phyloP scores from a whole-genome alignment of 495 filamentous ascomycete genomes.

The Barbatosphaeria neglecta region DNA sequence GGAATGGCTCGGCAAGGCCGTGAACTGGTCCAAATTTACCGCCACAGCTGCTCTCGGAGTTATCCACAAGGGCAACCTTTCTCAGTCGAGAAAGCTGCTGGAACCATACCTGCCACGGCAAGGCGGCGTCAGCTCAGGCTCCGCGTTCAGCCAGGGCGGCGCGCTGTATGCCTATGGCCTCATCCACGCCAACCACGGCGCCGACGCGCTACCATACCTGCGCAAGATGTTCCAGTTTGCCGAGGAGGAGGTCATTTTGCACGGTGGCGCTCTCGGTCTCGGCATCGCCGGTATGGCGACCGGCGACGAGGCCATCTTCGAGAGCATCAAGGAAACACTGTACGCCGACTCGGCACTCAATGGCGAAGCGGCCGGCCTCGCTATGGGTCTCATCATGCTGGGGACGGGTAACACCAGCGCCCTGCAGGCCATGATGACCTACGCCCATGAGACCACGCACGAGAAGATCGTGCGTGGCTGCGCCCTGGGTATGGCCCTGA shows the following conservation, averaged over 20 bases:
- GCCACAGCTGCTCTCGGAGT: conserved; percentile 94
- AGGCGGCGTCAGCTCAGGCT: conserved; percentile 55
- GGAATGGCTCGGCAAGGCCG: conserved; percentile 96
- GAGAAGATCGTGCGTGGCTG: conserved; percentile 97
- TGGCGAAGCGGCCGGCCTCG: conserved; percentile 88
- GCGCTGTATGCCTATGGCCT: conserved; percentile 91
- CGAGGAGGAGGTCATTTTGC: conserved; percentile 89
- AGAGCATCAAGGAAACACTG: conserved; percentile 75
- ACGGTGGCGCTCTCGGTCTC: conserved; percentile 88
- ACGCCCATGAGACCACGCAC: conserved; percentile 94
- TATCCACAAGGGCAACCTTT: conserved; percentile 89
- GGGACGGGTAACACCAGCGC: conserved; percentile 88
- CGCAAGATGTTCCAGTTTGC: conserved; percentile 76
- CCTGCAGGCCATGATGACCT: conserved; percentile 90
- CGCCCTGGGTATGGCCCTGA: conserved; percentile 91
- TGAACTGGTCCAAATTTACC: conserved; percentile 99
- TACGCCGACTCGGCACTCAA: conserved; percentile 91
- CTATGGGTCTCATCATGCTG: conserved; percentile 95
- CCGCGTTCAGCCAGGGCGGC: conserved; percentile 90
- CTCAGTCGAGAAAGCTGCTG: conserved; percentile 82
- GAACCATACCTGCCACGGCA: conserved; percentile 87
- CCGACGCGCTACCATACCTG: conserved; percentile 81
- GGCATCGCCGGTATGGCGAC: conserved; percentile 98
- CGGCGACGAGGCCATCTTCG: conserved; percentile 79
- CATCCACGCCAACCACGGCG: conserved; percentile 96